Conservation (phyloP, 345 rosid genomes). For the Citrus australasica region DNA sequence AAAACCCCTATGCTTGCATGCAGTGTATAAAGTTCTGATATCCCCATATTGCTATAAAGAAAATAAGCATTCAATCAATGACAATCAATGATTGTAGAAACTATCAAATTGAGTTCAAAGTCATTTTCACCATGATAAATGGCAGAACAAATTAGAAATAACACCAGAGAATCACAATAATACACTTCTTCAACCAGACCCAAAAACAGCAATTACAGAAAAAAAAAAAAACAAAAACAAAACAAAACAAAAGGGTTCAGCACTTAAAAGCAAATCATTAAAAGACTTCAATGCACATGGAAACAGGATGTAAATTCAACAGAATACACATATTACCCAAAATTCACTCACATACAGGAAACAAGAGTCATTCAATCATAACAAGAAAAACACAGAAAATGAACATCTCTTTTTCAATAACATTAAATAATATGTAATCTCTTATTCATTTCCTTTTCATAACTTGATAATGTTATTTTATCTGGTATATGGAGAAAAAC, state of each 20-base stretch:
- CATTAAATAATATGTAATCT: not conserved
- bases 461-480: not conserved
- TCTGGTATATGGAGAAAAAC: not conserved
- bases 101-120: not conserved
- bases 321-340: not conserved
- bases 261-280: not conserved
- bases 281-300: not conserved
- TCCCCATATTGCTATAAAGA: slow-evolving; percentile 81
- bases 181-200: not conserved
- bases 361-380: not conserved
- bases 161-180: not conserved
- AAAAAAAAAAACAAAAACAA: not conserved
- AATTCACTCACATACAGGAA: not conserved
- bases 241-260: not conserved
- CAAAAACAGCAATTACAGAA: not conserved
- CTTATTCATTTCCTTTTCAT: not conserved
- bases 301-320: not conserved
- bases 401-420: not conserved
- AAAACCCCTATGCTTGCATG: slow-evolving; percentile 96
- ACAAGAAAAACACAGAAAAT: not conserved
- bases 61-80: slow-evolving; percentile 12
- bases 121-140: not conserved
- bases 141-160: not conserved
- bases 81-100: slow-evolving; percentile 14
- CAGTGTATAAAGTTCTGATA: slow-evolving; percentile 85